phyloP scores from a whole-genome alignment of 2,329 filamentous ascomycete genomes.

The Pseudocercospora crystallina region DNA sequence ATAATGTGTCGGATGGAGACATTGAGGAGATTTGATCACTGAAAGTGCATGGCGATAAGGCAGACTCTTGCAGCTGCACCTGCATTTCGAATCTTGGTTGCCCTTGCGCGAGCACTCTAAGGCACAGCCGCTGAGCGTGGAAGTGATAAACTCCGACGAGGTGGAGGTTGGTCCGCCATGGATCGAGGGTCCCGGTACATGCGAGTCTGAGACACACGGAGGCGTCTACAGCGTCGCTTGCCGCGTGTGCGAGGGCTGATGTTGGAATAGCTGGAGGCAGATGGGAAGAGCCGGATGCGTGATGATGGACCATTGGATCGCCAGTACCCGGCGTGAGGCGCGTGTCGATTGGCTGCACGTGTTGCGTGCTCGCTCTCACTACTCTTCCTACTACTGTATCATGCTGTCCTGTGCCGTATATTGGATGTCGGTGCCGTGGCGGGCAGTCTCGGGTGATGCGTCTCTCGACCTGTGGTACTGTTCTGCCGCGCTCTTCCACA shows the following conservation, averaged over 20 bases:
- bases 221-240: not conserved
- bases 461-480: constrained; percentile 1
- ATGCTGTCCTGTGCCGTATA: not conserved
- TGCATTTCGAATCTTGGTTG: constrained; percentile 6
- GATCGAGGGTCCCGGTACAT: constrained; percentile 5
- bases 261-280: constrained; percentile 1
- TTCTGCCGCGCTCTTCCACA: not conserved
- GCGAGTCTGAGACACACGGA: constrained; percentile 5
- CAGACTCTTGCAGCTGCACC: not conserved
- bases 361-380: not conserved
- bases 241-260: constrained; percentile 2
- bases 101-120: constrained; percentile 13
- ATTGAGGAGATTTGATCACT: constrained; percentile 3
- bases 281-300: not conserved
- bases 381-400: too few species aligned
- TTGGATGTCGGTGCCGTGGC: not conserved
- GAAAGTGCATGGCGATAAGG: not conserved
- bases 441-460: not conserved
- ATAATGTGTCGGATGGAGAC: constrained; percentile 4
- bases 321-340: not conserved
- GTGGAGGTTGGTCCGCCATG: not conserved
- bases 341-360: not conserved
- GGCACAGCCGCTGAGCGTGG: not conserved
- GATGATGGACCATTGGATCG: not conserved
- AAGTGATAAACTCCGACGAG: too few species aligned